A percentile compares a stretch with the other conserved stretches of the same genome.
Evolutionary conservation across 257 asterid species (phyloP).

Genomic region (Leptodermis oblonga): DNA sequence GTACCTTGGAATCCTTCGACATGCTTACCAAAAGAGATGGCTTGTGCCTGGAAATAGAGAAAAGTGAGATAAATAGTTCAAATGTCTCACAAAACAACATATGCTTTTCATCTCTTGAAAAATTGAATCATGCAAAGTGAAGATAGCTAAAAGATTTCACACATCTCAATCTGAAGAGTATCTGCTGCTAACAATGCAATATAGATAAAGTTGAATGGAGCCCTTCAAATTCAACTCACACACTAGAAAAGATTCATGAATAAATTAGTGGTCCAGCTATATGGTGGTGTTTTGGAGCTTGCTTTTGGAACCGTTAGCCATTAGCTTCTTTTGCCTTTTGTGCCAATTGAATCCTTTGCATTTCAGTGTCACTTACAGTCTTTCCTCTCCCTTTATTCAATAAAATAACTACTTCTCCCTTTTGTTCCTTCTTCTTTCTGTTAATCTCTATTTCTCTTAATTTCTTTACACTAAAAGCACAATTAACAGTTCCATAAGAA

Average conservation of each 20-base stretch:
- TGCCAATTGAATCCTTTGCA: no score
- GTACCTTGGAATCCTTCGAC: constrained; percentile 77
- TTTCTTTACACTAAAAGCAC: no score
- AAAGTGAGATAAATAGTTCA: background rate
- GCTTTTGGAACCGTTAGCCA: no score
- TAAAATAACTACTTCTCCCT: no score
- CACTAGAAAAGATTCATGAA: background rate
- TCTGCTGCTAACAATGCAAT: background rate
- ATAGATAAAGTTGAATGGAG: background rate
- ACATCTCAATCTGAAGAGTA: background rate
- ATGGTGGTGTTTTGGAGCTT: no score
- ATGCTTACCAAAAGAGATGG: constrained; percentile 66
- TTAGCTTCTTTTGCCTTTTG: no score
- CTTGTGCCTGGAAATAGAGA: constrained; percentile 51
- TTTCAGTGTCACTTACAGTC: no score
- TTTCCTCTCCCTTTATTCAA: no score
- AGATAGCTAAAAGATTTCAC: background rate
- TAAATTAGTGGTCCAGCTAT: background rate
- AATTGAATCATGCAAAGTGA: background rate
- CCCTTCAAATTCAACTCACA: background rate
- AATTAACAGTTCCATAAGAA: background rate
- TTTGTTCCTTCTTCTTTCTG: no score
- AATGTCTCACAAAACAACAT: background rate
- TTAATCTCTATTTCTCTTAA: no score
- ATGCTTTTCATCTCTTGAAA: background rate